Percentiles rank a stretch among this genome's conserved stretches.
Evolutionary conservation across 2,329 filamentous ascomycete species (phyloP).

Genomic region (Thielaviopsis euricoi): DNA sequence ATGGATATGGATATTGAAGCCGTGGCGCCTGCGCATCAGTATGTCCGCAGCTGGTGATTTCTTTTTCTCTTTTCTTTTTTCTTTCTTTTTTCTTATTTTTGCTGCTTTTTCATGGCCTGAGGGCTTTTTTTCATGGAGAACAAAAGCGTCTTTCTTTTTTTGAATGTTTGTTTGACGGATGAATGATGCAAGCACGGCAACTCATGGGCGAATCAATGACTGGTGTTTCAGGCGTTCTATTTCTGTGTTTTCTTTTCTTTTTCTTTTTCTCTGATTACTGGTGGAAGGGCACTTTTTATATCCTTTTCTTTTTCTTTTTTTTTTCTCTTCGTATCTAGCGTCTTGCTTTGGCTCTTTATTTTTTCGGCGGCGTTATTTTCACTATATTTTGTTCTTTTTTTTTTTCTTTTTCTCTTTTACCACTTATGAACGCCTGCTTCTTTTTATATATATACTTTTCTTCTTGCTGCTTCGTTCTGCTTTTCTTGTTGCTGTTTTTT

Average conservation of each 20-base stretch:
- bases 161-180: neutral
- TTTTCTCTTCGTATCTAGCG: neutral
- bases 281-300: neutral
- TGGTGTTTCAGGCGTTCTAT: neutral
- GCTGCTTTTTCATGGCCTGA: neutral
- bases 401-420: conserved; percentile 1
- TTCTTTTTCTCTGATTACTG: neutral
- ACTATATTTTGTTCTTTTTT: neutral
- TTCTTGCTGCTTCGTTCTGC: neutral
- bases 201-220: neutral
- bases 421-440: neutral
- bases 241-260: neutral
- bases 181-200: neutral
- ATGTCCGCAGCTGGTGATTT: neutral
- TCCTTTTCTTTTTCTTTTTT: neutral
- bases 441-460: neutral
- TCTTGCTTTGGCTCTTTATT: neutral
- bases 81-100: neutral
- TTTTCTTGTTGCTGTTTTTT: neutral
- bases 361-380: neutral
- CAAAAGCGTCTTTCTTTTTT: neutral
- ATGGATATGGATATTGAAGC: conserved; percentile 4
- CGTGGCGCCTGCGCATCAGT: neutral
- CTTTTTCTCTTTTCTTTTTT: neutral
- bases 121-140: neutral